Percentiles rank a stretch among this genome's conserved stretches.
These are phyloP conservation scores for Cynara cardunculus DNA, from an alignment of 129 eudicot genomes.

Conservation along the genomic window DNA sequence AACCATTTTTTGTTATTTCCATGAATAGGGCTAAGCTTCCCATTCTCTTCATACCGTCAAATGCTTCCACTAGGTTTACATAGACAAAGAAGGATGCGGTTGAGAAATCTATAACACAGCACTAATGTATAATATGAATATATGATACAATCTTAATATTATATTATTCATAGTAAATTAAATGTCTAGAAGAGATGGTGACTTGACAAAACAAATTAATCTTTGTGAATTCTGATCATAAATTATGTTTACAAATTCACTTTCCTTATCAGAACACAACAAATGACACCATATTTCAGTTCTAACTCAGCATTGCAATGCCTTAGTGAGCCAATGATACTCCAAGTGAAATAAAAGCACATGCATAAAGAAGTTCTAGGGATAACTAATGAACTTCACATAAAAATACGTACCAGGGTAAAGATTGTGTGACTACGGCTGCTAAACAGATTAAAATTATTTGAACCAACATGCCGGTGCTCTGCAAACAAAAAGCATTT, in stretches of 20 bases:
- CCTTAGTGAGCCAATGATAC: not conserved
- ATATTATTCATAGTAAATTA: not conserved
- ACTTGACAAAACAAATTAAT: not conserved
- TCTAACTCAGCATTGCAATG: not conserved
- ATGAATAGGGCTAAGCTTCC: not conserved
- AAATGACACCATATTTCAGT: not conserved
- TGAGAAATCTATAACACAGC: not conserved
- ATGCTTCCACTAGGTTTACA: not conserved
- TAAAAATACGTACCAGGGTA: slow-evolving; percentile 66
- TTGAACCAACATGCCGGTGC: slow-evolving; percentile 98
- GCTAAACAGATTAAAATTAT: slow-evolving; percentile 88
- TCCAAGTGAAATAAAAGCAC: not conserved
- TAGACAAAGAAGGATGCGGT: not conserved
- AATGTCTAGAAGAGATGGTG: not conserved
- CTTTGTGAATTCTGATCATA: not conserved
- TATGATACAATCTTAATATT: not conserved
- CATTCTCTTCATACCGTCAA: not conserved
- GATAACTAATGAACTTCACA: not conserved
- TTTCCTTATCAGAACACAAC: not conserved
- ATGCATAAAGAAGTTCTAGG: not conserved
- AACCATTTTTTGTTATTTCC: not conserved
- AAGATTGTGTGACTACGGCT: slow-evolving; percentile 99
- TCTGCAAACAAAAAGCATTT: slow-evolving; percentile 47
- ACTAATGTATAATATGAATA: not conserved
- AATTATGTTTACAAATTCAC: not conserved